phyloP scores from a whole-genome alignment of 495 filamentous ascomycete genomes.

The Penicillium robsamsonii region DNA sequence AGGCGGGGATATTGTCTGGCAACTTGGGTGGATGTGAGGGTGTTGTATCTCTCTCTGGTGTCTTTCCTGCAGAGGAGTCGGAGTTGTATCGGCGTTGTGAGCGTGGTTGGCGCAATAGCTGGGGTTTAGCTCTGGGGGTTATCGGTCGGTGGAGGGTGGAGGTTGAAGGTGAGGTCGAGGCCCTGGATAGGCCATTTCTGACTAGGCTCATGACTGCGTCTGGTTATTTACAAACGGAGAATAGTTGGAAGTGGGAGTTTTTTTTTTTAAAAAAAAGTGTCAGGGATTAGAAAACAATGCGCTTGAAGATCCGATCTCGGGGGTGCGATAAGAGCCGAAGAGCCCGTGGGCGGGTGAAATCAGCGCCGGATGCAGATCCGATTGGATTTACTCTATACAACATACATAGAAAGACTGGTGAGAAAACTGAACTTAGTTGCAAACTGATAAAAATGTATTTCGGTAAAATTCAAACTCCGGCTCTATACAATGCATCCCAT shows the following conservation, averaged over 20 bases:
- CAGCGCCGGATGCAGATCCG: conserved; percentile 2
- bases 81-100: conserved; percentile 33
- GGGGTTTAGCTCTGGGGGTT: conserved; percentile 18
- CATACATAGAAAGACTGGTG: not conserved
- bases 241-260: not conserved
- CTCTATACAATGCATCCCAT: conserved; percentile 6
- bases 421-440: not conserved
- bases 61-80: conserved; percentile 13
- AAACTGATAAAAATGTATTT: not conserved
- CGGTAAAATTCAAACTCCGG: conserved; percentile 5
- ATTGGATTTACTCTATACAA: not conserved
- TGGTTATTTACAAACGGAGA: not conserved
- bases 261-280: not conserved
- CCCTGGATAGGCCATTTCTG: conserved; percentile 17
- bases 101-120: conserved; percentile 21
- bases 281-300: not conserved
- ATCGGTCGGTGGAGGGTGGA: conserved; percentile 14
- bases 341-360: conserved; percentile 7
- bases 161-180: conserved; percentile 15
- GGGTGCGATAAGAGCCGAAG: conserved; percentile 9
- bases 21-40: conserved; percentile 3
- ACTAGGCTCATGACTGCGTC: conserved; percentile 20
- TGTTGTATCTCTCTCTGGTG: conserved; percentile 4
- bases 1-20: conserved; percentile 8
- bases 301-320: conserved; percentile 4